Evolutionary conservation across 2,329 filamentous ascomycete species (phyloP), one percentile per base, ranked within the genome.

Genomic region (Teratosphaeria pseudoeucalypti): DNA sequence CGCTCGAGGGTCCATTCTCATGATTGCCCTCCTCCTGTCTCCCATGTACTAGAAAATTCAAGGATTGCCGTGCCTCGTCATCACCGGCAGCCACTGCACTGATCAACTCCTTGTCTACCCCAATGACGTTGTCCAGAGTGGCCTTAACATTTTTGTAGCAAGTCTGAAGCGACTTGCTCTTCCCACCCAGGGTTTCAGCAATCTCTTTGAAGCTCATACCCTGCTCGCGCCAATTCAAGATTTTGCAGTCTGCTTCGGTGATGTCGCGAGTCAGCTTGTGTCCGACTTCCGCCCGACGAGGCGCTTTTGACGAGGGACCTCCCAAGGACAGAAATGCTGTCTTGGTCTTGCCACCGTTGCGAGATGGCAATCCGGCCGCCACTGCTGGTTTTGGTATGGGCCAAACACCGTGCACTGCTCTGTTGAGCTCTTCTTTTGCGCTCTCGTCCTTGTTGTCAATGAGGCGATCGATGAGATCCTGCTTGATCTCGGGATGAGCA

Each of bases 1-100:
- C 34, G 14, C 16, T 34, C 26, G 10, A 10, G 16, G 53, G 52
- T 12, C 16, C 34, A 52, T 37, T 34, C 19, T 9, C 34, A 2
- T 55, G 58, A 39, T 52, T 32, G 43, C 2, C 43, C 6, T 49
- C 19, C 4, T 49, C 43, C 6, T 16, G 6, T 16, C 19, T 23
- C 19, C 19, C n/a, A 19, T 49, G 43, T 5, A 63, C 52, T 14
- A 59, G n/a, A 11, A 27, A 19, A 43, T 66, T 66, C 53, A 66
- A 47, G 32, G 58, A 34, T 16, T 29, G 34, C n/a, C 34, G 27
- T 3, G 63, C 63, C 2, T 60, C 63, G 19, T 57, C 52, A 14
- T 63, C 58, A 12, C 57, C 59, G 10, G 57, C 58, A 6, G 47
- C 57, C 39, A 57, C 57, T 6, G 32, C 32, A n/a, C 47, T 53